Base-by-base conservation (phyloP, 805 yeast species). In the Pichia paraexigua region DNA sequence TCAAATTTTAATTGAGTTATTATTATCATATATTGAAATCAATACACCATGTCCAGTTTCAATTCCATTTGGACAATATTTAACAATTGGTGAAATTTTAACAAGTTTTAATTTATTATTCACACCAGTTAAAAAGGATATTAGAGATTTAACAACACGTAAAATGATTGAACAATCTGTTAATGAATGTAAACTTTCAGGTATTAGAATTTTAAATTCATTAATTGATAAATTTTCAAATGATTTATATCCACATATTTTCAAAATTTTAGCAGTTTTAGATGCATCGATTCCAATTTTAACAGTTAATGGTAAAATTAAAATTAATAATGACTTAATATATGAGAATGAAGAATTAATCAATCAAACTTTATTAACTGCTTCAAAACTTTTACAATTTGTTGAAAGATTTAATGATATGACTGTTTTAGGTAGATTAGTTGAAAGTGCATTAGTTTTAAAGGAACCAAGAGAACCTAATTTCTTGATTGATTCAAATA, bases 211-310 rank as follows among this genome's bases (percentile, higher is more conserved):
- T 20, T 62, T 83, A 60, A 60, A 65, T 2, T 47, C 53, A 21
- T 59, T 77, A 35, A 66, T 76, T 13, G 44, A 45, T 4, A 55
- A 61, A 1, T 78, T 70, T 59, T 61, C 67, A 21, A 74, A 75
- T 5, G 63, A 65, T 35, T 47, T 67, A 17, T 48, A 67, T 17
- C 79, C 84, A 8, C 81, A 80, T 56, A 61, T 79, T 43, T 64
- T 69, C 21, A 65, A 72, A n/a, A 67, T 84, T 18, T 61, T 83
- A 17, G 71, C 82, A 2, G 67, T 78, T 28, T 65, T 84, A 54
- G 89, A 85, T 58, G 71, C 77, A 35, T 65, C 78, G 27, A 68
- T 85, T 41, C 90, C 90, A n/a, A 71, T 77, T 49, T 64, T 66
- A 37, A 68, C 70, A 25, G 59, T 63, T 11, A 69, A 67, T 18